Evolutionary conservation across 176 grass and related monocot species (phyloP).

Genomic region (Ananas comosus): DNA sequence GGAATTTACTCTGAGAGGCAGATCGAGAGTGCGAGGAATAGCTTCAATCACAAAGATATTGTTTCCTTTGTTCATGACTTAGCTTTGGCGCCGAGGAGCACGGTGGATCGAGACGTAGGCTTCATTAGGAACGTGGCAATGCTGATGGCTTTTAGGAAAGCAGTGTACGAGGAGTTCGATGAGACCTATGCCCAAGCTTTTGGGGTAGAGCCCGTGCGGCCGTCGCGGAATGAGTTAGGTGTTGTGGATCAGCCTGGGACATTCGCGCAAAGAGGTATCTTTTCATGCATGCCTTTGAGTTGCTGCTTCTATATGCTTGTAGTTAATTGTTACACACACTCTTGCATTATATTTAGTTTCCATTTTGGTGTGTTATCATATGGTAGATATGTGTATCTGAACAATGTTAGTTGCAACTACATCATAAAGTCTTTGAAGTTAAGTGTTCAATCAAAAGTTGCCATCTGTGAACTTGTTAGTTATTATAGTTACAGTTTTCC

Average conservation of each 20-base stretch:
- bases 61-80: constrained; percentile 32
- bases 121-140: constrained; percentile 40
- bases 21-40: constrained; percentile 24
- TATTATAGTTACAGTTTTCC: neutral
- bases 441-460: neutral
- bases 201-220: constrained; percentile 38
- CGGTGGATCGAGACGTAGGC: constrained; percentile 9
- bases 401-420: constrained; percentile 9
- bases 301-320: constrained; percentile 8
- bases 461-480: neutral
- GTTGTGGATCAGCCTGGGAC: constrained; percentile 22
- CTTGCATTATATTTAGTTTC: neutral
- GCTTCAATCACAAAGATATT: constrained; percentile 32
- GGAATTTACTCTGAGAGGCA: constrained; percentile 66
- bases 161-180: constrained; percentile 38
- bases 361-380: neutral
- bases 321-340: neutral
- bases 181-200: constrained; percentile 81
- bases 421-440: neutral
- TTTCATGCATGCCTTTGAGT: constrained; percentile 34
- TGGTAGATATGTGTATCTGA: constrained; percentile 13
- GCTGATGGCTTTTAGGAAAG: constrained; percentile 49
- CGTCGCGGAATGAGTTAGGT: constrained; percentile 12
- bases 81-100: constrained; percentile 25
- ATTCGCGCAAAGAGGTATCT: constrained; percentile 76